A percentile compares a stretch with the other conserved stretches of the same genome.
Conservation (phyloP, 2,329 filamentous ascomycete genomes). For the Colletotrichum truncatum region DNA sequence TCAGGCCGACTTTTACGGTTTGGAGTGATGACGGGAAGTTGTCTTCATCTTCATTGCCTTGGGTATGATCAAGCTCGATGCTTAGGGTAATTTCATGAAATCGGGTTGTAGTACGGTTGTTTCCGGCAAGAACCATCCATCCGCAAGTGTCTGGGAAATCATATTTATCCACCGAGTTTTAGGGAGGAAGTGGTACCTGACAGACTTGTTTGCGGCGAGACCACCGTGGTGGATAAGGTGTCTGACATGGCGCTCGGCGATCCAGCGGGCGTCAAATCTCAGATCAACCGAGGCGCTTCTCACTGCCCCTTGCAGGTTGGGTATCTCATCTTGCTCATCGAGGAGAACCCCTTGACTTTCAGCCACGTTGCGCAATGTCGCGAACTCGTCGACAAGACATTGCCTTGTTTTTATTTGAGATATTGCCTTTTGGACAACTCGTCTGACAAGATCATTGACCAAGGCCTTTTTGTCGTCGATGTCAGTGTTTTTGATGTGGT, state of each 20-base stretch:
- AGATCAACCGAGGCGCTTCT: background rate
- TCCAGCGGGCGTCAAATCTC: background rate
- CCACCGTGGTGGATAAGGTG: background rate
- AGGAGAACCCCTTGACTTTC: background rate
- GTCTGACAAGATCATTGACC: slow-evolving; percentile 17
- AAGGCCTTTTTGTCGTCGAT: slow-evolving; percentile 21
- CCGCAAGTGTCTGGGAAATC: background rate
- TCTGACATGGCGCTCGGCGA: background rate
- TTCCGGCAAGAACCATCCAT: background rate
- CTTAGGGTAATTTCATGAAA: no score
- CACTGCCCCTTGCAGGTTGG: background rate
- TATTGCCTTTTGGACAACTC: background rate
- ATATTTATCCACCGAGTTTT: background rate
- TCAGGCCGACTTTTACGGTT: background rate
- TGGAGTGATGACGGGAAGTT: background rate
- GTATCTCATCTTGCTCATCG: background rate
- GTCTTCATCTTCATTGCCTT: no score
- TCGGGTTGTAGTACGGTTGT: no score
- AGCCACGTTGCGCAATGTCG: background rate
- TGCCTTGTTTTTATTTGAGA: background rate
- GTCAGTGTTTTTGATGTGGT: slow-evolving; percentile 2
- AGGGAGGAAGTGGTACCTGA: slow-evolving; percentile 1
- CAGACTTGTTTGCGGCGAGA: background rate
- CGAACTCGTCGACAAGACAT: background rate
- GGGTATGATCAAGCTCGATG: no score